Base-by-base conservation (phyloP, 148 eudicot genomes). In the Vaccinium myrtillus region DNA sequence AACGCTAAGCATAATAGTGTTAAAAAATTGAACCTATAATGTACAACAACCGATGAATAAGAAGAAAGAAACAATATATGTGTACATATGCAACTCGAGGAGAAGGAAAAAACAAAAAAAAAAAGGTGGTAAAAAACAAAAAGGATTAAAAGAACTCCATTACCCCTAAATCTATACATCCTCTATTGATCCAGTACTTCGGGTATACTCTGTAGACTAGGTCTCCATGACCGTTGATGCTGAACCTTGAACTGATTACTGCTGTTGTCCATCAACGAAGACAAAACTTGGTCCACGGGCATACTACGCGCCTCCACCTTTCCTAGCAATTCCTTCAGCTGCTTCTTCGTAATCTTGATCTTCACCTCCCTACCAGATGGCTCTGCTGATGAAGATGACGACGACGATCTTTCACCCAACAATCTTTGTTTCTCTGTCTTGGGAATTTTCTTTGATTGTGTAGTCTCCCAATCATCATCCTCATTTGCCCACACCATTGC, bases 331-430 rank as follows among this genome's bases (percentile, higher is more conserved):
- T 86, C 84, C 71, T 82, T 84, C 10, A 87, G 82, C 87, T 87
- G 53, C 70, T 51, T 70, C 85, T 87, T 87, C 0, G 85, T 81
- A 0, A 87, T 87, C 87, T 78, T 87, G 82, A 87, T 82, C 89
- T 87, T 87, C 69, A 84, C 75, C 55, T 67, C 75, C 50, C 54
- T 67, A 56, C 77, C 25, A 27, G 14, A 51, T 53, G 76, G 30
- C 82, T 51, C 79, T 5, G 63, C 6, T 2, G 81, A 6, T 5
- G 48, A 30, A 30, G 8, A 27, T 1, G n/a, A 50, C 1, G 80
- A 0, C 25, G 80, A 53, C 4, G 36, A 53, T 6, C 10, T 50
- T 51, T 77, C 79, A 49, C 43, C 79, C 51, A 49, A 5, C 1
- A 75, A n/a, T 51, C 81, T 54, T 36, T 79, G 51, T 49, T 83